Base-by-base conservation (phyloP, 352 stramenopile species). In the Pythium rhizo-oryzae region DNA sequence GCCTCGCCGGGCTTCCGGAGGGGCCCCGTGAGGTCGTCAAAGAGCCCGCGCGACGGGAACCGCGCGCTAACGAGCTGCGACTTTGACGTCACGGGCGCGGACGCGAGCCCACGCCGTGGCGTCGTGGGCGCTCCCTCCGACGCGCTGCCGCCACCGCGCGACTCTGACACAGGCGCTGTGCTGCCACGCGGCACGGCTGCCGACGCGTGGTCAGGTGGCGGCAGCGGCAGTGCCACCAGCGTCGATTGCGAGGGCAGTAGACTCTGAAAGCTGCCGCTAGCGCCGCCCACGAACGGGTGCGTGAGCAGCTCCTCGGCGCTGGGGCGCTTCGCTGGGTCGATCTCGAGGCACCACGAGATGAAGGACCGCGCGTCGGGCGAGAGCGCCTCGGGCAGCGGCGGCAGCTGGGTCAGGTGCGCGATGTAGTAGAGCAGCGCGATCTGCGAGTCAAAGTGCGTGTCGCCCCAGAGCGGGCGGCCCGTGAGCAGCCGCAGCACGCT, bases 271-370 rank as follows among this genome's bases (percentile, higher is more conserved):
- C 13, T 9, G 2, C 8, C 35, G 12, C 57, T 24, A 16, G 28
- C 23, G 18, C 65, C 65, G 25, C 44, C 52, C 12, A 98, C 78
- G 71, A 99, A 99, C 21, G 84, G 78, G 58, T 98, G 93, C 25
- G 83, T 74, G 2, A 99, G 74, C 18, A 99, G 81, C 64, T 98
- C 85, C 16, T 74, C 80, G 4, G 96, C 94, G 50, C 70, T 94
- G 8, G 95, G 94, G 41, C 97, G 82, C 30, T 84, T 74, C 4
- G 59, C 43, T 0, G 81, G 75, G 33, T 88, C 74, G 33, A 92
- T 78, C 50, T 81, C 68, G 8, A 90, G 70, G 43, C 83, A 90
- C 3, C 74, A 67, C 0, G 52, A 25, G n/a, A 92, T 77, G 49
- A 92, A 89, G 24, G 74, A 81, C 18, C 66, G 59, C 16, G 81